These are phyloP conservation scores for Gamsiella multidivaricata DNA, from an alignment of 192 early-diverging fungal species.

Conservation along the genomic window DNA sequence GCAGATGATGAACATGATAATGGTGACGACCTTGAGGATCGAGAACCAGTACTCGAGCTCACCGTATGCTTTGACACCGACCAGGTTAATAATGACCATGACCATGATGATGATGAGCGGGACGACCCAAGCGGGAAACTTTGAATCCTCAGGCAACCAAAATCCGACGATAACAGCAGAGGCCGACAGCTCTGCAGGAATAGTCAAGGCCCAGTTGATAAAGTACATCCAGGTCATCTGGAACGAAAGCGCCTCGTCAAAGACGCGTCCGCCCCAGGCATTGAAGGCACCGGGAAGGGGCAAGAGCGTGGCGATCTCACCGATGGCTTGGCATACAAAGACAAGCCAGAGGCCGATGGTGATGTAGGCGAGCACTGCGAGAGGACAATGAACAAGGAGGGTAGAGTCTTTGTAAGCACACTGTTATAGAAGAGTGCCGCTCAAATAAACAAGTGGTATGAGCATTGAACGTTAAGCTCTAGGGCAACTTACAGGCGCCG, in stretches of 20 bases:
- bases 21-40: constrained; percentile 70
- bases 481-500: constrained; percentile 62
- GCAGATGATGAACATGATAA: constrained; percentile 85
- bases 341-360: constrained; percentile 73
- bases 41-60: constrained; percentile 84
- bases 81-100: constrained; percentile 73
- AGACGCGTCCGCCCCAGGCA: constrained; percentile 78
- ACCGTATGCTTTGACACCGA: no score
- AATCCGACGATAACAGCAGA: constrained; percentile 82
- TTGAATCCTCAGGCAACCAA: constrained; percentile 38
- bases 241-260: constrained; percentile 81
- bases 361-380: constrained; percentile 73
- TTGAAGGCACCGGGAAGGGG: constrained; percentile 87
- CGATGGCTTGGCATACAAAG: constrained; percentile 80
- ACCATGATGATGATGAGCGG: constrained; percentile 60
- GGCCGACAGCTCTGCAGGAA: constrained; percentile 79
- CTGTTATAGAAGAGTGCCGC: no score
- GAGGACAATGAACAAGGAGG: not conserved
- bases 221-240: constrained; percentile 75
- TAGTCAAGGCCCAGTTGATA: constrained; percentile 68
- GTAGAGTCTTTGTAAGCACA: no score
- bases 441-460: no score
- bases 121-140: constrained; percentile 35
- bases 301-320: constrained; percentile 85
- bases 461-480: no score